Evolutionary conservation across 1,284 basidiomycete genomes (phyloP).

Genomic region (Leucoagaricus sp.): DNA sequence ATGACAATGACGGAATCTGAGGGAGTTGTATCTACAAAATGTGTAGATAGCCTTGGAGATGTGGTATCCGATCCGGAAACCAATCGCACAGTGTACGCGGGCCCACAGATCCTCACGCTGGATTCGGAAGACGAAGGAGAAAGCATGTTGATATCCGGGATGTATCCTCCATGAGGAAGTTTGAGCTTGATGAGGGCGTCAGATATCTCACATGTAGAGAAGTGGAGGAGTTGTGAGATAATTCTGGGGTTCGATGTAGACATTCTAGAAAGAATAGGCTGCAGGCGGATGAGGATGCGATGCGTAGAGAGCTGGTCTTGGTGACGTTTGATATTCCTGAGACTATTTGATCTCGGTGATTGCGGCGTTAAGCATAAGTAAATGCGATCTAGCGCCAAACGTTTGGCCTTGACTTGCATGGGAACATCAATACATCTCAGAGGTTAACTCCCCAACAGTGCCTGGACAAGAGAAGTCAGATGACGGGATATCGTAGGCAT

Average conservation of each 20-base stretch:
- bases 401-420: no score
- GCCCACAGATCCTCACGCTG: conserved; percentile 58
- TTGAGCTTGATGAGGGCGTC: conserved; percentile 91
- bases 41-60: conserved; percentile 69
- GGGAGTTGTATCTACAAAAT: conserved; percentile 86
- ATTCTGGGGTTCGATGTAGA: conserved; percentile 17
- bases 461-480: no score
- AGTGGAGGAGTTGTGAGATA: conserved; percentile 40
- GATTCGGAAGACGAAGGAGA: conserved; percentile 46
- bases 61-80: conserved; percentile 61
- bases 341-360: conserved; percentile 5
- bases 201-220: conserved; percentile 84
- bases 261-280: conserved; percentile 20
- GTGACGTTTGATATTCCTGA: not conserved
- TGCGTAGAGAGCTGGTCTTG: conserved; percentile 19
- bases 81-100: conserved; percentile 92
- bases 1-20: conserved; percentile 75
- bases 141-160: conserved; percentile 73
- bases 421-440: no score
- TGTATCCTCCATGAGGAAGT: conserved; percentile 72
- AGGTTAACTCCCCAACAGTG: no score
- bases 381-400: not conserved
- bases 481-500: no score
- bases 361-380: conserved; percentile 1
- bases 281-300: conserved; percentile 18